phyloP scores from a whole-genome alignment of 2,329 filamentous ascomycete species.

The Reticulascus tulasneorum region DNA sequence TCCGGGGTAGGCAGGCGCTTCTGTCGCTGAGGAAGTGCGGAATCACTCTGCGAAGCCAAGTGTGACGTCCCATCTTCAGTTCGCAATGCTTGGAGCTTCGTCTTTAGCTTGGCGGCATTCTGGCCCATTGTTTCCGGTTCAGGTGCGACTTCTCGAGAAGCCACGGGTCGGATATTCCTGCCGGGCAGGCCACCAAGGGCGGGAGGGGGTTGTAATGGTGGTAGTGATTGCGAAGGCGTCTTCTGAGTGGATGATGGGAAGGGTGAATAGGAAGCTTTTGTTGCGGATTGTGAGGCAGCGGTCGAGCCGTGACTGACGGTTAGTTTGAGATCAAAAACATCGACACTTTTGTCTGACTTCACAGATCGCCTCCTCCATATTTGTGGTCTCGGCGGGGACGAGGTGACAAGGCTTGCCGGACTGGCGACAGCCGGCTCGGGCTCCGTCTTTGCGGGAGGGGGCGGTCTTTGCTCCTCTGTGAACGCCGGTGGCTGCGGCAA shows the following conservation, averaged over 20 bases:
- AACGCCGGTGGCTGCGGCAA: slow-evolving; percentile 10
- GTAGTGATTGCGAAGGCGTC: too few species aligned
- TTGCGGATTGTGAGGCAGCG: slow-evolving; percentile 24
- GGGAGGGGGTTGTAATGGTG: slow-evolving; percentile 3
- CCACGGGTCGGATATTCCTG: slow-evolving; percentile 21
- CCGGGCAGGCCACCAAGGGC: slow-evolving; percentile 20
- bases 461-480: slow-evolving; percentile 1
- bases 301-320: slow-evolving; percentile 48
- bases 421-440: slow-evolving; percentile 2
- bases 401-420: slow-evolving; percentile 18
- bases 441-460: slow-evolving; percentile 5
- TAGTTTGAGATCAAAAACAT: slow-evolving; percentile 46
- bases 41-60: slow-evolving; percentile 12
- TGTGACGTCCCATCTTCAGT: slow-evolving; percentile 4
- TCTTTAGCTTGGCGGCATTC: slow-evolving; percentile 26
- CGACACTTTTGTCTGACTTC: slow-evolving; percentile 42
- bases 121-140: slow-evolving; percentile 26
- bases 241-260: slow-evolving; percentile 4
- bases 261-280: slow-evolving; percentile 7
- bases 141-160: slow-evolving; percentile 10
- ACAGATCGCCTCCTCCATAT: slow-evolving; percentile 49
- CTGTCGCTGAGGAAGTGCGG: slow-evolving; percentile 16
- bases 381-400: slow-evolving; percentile 26
- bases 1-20: slow-evolving; percentile 48
- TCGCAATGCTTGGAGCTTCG: slow-evolving; percentile 10